Evolutionary conservation across 2,329 filamentous ascomycete genomes (phyloP).

Genomic region (Didymella sp.): DNA sequence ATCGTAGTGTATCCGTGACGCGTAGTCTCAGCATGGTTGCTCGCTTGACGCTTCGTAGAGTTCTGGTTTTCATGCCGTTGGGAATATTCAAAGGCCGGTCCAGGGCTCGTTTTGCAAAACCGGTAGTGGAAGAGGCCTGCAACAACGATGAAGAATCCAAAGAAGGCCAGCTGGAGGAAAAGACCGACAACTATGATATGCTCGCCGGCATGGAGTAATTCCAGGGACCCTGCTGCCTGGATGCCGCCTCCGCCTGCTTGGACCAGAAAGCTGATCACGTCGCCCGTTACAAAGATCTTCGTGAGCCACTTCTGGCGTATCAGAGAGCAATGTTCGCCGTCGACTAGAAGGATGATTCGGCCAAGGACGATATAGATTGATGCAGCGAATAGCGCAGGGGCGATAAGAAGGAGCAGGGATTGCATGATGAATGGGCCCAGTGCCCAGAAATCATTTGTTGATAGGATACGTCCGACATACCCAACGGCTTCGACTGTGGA

Average conservation of each 20-base stretch:
- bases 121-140: neutral
- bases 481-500: slow-evolving; percentile 56
- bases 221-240: slow-evolving; percentile 1
- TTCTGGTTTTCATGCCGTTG: too few species aligned
- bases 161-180: slow-evolving; percentile 51
- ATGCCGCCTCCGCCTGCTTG: slow-evolving; percentile 50
- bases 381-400: slow-evolving; percentile 57
- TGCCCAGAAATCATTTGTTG: slow-evolving; percentile 42
- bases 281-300: slow-evolving; percentile 56
- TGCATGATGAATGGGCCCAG: slow-evolving; percentile 53
- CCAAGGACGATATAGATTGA: slow-evolving; percentile 58
- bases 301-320: slow-evolving; percentile 53
- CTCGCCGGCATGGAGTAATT: slow-evolving; percentile 5
- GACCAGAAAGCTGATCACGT: slow-evolving; percentile 55
- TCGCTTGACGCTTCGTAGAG: too few species aligned
- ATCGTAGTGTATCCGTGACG: too few species aligned
- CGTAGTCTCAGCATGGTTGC: too few species aligned
- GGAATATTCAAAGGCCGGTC: too few species aligned
- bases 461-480: slow-evolving; percentile 55
- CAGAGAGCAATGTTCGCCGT: slow-evolving; percentile 50
- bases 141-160: slow-evolving; percentile 42
- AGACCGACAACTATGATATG: slow-evolving; percentile 9
- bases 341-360: slow-evolving; percentile 51
- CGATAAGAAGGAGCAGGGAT: slow-evolving; percentile 54
- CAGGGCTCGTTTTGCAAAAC: neutral